phyloP scores from a whole-genome alignment of 176 grass and related monocot species.

The Miscanthus lutarioriparius region DNA sequence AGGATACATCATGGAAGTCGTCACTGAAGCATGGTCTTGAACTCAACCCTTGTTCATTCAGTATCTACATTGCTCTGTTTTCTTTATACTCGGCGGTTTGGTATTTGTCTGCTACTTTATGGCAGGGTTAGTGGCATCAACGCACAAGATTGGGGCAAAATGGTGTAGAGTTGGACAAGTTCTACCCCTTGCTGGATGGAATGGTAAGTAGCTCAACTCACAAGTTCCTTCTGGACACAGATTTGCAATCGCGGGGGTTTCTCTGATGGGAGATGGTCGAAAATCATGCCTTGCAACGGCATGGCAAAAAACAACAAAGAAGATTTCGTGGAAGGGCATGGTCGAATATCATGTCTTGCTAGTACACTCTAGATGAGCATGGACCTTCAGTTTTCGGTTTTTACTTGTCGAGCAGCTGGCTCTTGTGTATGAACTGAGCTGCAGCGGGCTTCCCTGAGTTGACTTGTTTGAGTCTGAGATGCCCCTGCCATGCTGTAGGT shows the following conservation, averaged over 20 bases:
- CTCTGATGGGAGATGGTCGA: background rate
- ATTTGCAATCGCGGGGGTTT: constrained; percentile 30
- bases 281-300: constrained; percentile 27
- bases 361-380: constrained; percentile 11
- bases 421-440: constrained; percentile 27
- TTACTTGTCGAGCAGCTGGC: background rate
- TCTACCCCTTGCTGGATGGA: background rate
- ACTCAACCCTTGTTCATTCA: constrained; percentile 39
- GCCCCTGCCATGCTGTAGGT: constrained; percentile 19
- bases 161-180: constrained; percentile 23
- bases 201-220: constrained; percentile 56
- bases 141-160: constrained; percentile 49
- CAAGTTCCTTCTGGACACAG: constrained; percentile 57
- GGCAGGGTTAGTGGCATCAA: constrained; percentile 70
- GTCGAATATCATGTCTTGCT: background rate
- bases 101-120: constrained; percentile 50
- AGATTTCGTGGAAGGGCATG: background rate
- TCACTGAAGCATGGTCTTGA: constrained; percentile 64
- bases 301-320: constrained; percentile 24
- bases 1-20: constrained; percentile 37
- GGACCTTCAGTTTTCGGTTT: background rate
- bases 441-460: background rate
- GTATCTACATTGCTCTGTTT: constrained; percentile 44
- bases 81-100: constrained; percentile 76
- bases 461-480: constrained; percentile 13